Conservation (phyloP, 2,329 filamentous ascomycete species). For the Penicillium expansum region DNA sequence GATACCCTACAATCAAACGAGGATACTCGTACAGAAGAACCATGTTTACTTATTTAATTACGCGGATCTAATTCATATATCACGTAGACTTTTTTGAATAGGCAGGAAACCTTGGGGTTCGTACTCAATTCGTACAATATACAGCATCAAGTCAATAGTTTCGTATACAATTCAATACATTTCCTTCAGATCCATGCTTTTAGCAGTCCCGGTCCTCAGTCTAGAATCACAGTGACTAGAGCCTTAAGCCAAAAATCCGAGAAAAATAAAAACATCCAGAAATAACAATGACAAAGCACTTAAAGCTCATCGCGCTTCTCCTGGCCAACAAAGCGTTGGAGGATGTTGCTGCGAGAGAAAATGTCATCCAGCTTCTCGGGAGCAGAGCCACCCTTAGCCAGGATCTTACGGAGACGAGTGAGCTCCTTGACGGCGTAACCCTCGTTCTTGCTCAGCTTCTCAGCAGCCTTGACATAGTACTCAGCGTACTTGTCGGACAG, state of each 20-base stretch:
- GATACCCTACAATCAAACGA: conserved; percentile 21
- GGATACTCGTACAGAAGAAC: neutral
- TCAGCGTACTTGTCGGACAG: conserved; percentile 79
- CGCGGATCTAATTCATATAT: neutral
- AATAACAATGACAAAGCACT: conserved; percentile 19
- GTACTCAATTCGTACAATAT: conserved; percentile 11
- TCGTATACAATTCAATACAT: conserved; percentile 3
- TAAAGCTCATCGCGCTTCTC: conserved; percentile 68
- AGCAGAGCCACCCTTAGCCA: conserved; percentile 82
- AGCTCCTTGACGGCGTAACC: conserved; percentile 84
- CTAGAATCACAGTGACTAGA: neutral
- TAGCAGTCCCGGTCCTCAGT: neutral
- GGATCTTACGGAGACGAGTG: conserved; percentile 71
- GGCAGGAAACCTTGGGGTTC: neutral
- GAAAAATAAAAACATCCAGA: conserved; percentile 20
- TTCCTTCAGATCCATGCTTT: neutral
- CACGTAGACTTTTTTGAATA: too few relatives aligned
- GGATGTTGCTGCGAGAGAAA: conserved; percentile 80
- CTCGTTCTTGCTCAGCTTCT: conserved; percentile 76
- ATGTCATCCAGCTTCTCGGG: conserved; percentile 87
- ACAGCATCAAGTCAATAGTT: conserved; percentile 8
- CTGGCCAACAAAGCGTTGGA: conserved; percentile 70
- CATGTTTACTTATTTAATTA: neutral
- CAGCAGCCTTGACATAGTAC: conserved; percentile 90
- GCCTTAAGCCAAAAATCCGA: neutral